Percentiles rank a stretch among this genome's conserved stretches.
Conservation (phyloP, 768 basidiomycete genomes). For the Phaeotremella fagi region DNA sequence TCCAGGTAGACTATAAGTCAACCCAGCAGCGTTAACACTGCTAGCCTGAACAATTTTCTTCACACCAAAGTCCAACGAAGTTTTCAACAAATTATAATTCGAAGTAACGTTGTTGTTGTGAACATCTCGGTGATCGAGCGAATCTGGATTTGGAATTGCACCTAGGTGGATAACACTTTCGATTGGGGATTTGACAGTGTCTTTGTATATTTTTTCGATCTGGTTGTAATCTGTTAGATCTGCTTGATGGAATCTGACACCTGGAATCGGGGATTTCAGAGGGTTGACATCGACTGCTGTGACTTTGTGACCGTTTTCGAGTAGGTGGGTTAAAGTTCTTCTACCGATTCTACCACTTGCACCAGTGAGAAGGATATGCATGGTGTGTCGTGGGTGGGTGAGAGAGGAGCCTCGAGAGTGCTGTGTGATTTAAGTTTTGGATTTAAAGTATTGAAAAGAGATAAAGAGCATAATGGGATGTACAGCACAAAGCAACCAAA, state of each 20-base stretch:
- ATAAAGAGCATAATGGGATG: no score
- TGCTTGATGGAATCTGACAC: conserved; percentile 1
- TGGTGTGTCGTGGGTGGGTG: conserved; percentile 1
- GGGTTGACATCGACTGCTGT: conserved; percentile 29
- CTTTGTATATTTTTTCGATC: conserved; percentile 14
- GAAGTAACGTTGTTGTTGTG: conserved; percentile 38
- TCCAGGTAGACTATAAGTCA: conserved; percentile 24
- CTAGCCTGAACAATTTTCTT: conserved; percentile 41
- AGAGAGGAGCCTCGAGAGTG: no score
- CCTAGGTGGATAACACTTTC: conserved; percentile 41
- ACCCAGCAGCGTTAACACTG: conserved; percentile 37
- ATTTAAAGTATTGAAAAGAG: no score
- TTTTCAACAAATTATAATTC: conserved; percentile 39
- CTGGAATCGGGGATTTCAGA: background rate
- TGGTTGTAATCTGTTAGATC: conserved; percentile 3
- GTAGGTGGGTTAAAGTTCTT: conserved; percentile 17
- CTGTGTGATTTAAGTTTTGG: no score
- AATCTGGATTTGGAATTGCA: conserved; percentile 31
- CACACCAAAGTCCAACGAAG: conserved; percentile 27
- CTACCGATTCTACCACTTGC: conserved; percentile 29
- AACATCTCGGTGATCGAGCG: conserved; percentile 14
- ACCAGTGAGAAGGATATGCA: conserved; percentile 38
- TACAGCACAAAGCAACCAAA: no score
- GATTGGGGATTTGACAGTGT: conserved; percentile 2
- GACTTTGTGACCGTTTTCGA: conserved; percentile 24